A percentile compares a stretch with the other conserved stretches of the same genome.
phyloP scores from a whole-genome alignment of 768 basidiomycete genomes.

The Collybia sordida region DNA sequence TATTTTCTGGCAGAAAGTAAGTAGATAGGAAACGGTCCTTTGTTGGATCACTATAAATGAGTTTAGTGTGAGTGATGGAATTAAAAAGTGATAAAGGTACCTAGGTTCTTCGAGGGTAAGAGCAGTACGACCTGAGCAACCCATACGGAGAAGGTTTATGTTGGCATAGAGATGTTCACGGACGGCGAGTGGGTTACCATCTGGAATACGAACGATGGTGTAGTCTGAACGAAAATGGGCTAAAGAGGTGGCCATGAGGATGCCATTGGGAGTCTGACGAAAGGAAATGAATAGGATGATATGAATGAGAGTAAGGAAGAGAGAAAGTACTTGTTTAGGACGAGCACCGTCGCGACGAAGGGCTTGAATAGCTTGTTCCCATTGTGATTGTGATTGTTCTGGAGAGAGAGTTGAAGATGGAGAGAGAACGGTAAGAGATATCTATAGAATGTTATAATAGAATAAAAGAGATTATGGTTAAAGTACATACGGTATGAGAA shows the following conservation, averaged over 20 bases:
- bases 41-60: slow-evolving; percentile 59
- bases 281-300: not conserved
- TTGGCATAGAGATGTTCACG: slow-evolving; percentile 76
- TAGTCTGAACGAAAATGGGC: slow-evolving; percentile 88
- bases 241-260: slow-evolving; percentile 79
- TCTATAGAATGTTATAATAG: slow-evolving; percentile 33
- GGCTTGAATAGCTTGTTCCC: slow-evolving; percentile 59
- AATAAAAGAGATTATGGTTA: slow-evolving; percentile 7
- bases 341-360: slow-evolving; percentile 71
- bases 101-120: slow-evolving; percentile 78
- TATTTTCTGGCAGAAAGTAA: slow-evolving; percentile 56
- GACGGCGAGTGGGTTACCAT: slow-evolving; percentile 62
- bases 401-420: slow-evolving; percentile 41
- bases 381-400: slow-evolving; percentile 48
- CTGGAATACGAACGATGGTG: slow-evolving; percentile 78
- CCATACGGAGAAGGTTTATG: slow-evolving; percentile 83
- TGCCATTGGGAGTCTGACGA: slow-evolving; percentile 60
- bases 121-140: slow-evolving; percentile 74
- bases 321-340: slow-evolving; percentile 55
- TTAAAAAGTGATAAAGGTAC: slow-evolving; percentile 29
- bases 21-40: slow-evolving; percentile 77
- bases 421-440: slow-evolving; percentile 56
- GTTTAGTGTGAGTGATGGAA: slow-evolving; percentile 1
- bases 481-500: slow-evolving; percentile 59
- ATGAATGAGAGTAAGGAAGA: not conserved